Conservation (phyloP, 1,284 basidiomycete genomes). For the Microbotryum scabiosae region DNA sequence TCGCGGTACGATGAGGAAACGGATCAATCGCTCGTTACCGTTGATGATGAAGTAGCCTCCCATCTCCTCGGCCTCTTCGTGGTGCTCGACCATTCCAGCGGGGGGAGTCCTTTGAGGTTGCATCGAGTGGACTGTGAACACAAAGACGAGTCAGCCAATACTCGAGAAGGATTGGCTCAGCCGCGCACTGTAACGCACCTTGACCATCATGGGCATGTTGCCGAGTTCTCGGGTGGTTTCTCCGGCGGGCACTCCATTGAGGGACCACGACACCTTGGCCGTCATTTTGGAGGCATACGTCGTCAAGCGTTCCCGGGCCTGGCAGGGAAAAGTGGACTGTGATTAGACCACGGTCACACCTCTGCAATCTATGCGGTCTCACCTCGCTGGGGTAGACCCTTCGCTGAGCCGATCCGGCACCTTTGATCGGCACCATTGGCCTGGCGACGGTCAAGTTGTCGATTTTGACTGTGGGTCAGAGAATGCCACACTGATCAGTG, state of each 20-base stretch:
- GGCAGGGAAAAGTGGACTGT: no score
- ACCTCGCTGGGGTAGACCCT: slow-evolving; percentile 85
- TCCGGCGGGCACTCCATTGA: slow-evolving; percentile 63
- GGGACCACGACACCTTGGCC: slow-evolving; percentile 79
- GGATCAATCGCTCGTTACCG: slow-evolving; percentile 96
- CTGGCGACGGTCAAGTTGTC: slow-evolving; percentile 73
- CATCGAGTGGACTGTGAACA: slow-evolving; percentile 76
- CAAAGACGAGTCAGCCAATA: not conserved
- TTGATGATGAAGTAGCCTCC: slow-evolving; percentile 99
- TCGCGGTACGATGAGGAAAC: slow-evolving; percentile 85
- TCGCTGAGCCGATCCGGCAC: slow-evolving; percentile 66
- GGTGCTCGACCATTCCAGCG: slow-evolving; percentile 72
- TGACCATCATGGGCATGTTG: slow-evolving; percentile 89
- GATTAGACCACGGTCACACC: no score
- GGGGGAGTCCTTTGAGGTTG: slow-evolving; percentile 81
- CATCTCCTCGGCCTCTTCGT: slow-evolving; percentile 97
- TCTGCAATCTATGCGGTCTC: no score
- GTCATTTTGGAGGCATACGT: slow-evolving; percentile 89
- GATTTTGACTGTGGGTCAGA: slow-evolving; percentile 63
- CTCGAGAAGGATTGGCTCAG: slow-evolving; percentile 8
- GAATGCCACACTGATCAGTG: no score
- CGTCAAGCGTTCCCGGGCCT: slow-evolving; percentile 85
- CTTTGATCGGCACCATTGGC: slow-evolving; percentile 77
- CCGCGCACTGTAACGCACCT: slow-evolving; percentile 51
- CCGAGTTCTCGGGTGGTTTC: slow-evolving; percentile 81